A percentile compares a stretch with the other conserved stretches of the same genome.
These are phyloP conservation scores for Leccinellum rugosiceps DNA, from an alignment of 768 basidiomycete genomes.

Conservation along the genomic window DNA sequence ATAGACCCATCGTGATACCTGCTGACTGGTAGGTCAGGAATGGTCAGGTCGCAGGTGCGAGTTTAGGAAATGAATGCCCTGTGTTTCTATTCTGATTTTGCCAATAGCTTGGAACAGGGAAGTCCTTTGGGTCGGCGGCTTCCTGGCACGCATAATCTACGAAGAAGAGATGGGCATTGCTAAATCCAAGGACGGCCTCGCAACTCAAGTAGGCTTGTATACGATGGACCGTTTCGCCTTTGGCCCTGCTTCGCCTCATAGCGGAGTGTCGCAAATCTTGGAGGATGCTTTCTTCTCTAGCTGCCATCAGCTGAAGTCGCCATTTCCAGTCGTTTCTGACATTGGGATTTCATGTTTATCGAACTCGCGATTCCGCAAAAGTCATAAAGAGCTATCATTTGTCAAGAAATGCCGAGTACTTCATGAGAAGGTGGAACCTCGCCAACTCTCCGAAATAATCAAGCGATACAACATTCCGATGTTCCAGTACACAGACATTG, in stretches of 20 bases:
- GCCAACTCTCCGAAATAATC: slow-evolving; percentile 6
- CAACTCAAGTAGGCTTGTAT: slow-evolving; percentile 47
- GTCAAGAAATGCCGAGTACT: slow-evolving; percentile 4
- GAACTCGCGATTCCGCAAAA: slow-evolving; percentile 3
- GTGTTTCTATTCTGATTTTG: not conserved
- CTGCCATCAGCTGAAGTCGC: not conserved
- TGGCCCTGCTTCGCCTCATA: slow-evolving; percentile 27
- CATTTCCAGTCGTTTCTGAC: slow-evolving; percentile 14
- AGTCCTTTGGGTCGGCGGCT: slow-evolving; percentile 77
- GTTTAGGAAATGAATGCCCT: not conserved
- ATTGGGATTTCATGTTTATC: slow-evolving; percentile 1
- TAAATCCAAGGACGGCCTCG: not conserved
- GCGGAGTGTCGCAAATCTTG: slow-evolving; percentile 9
- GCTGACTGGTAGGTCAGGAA: slow-evolving; percentile 48
- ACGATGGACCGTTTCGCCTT: slow-evolving; percentile 84
- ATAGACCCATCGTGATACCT: not conserved
- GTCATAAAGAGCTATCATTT: slow-evolving; percentile 1
- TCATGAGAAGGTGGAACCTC: not conserved
- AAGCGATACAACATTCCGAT: slow-evolving; percentile 2
- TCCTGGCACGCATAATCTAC: slow-evolving; percentile 77
- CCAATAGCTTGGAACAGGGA: slow-evolving; percentile 83
- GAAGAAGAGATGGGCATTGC: slow-evolving; percentile 63
- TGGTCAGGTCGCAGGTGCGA: slow-evolving; percentile 72
- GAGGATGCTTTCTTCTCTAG: slow-evolving; percentile 16
- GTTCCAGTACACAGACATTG: slow-evolving; percentile 4